phyloP scores from a whole-genome alignment of 2,329 filamentous ascomycete species.

The Cladosporium sp. region DNA sequence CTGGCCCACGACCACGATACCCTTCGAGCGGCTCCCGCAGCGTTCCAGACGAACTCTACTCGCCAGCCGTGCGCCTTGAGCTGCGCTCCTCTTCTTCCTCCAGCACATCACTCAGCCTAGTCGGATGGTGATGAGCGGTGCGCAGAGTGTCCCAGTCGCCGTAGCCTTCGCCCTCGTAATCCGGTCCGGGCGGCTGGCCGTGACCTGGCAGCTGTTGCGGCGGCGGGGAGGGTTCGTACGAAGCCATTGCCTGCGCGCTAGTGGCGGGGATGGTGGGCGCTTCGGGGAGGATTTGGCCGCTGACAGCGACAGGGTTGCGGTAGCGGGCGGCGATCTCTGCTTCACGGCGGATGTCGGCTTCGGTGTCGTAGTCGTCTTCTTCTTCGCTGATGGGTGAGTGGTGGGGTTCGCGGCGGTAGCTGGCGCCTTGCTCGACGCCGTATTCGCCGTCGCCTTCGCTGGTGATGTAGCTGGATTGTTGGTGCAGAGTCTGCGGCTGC shows the following conservation, averaged over 20 bases:
- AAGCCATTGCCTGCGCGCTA: slow-evolving; percentile 31
- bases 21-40: not conserved
- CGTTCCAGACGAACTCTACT: slow-evolving; percentile 1
- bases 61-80: slow-evolving; percentile 27
- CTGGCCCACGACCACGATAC: not conserved
- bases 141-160: slow-evolving; percentile 70
- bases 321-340: slow-evolving; percentile 46
- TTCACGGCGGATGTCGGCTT: slow-evolving; percentile 47
- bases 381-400: slow-evolving; percentile 16
- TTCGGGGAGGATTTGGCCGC: slow-evolving; percentile 25
- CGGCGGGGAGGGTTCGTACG: slow-evolving; percentile 19
- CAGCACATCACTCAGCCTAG: slow-evolving; percentile 80
- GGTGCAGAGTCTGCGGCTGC: slow-evolving; percentile 10
- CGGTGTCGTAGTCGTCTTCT: slow-evolving; percentile 53
- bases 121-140: slow-evolving; percentile 73
- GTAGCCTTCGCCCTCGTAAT: slow-evolving; percentile 51
- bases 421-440: slow-evolving; percentile 46
- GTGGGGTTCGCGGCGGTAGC: slow-evolving; percentile 15
- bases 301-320: slow-evolving; percentile 29
- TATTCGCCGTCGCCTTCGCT: slow-evolving; percentile 72
- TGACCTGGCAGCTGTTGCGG: slow-evolving; percentile 19
- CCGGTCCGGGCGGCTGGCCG: slow-evolving; percentile 25
- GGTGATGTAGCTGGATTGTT: slow-evolving; percentile 34
- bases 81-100: slow-evolving; percentile 67
- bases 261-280: slow-evolving; percentile 28